A percentile compares a stretch with the other conserved stretches of the same genome.
Evolutionary conservation across 257 asterid species (phyloP).

Genomic region (Cruciata laevipes): DNA sequence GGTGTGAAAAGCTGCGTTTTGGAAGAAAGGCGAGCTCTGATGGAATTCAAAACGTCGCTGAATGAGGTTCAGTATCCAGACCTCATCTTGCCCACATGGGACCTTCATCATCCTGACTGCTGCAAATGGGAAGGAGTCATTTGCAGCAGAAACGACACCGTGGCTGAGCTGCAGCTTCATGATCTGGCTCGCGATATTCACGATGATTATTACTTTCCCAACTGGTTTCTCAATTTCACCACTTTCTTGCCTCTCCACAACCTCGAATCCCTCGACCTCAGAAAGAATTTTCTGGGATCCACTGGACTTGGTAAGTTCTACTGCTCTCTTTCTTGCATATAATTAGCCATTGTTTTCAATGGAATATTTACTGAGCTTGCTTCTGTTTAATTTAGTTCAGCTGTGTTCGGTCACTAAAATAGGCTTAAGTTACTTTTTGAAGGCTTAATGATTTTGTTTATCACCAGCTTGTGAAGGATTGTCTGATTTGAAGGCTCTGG

Average conservation of each 20-base stretch:
- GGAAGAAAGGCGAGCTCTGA: neutral
- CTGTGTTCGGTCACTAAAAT: too few species aligned
- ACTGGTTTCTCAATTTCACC: neutral
- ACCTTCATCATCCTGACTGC: neutral
- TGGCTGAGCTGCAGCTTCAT: neutral
- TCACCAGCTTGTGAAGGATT: neutral
- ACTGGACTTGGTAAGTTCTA: neutral
- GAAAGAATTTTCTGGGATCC: neutral
- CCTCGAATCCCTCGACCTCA: slow-evolving; percentile 1
- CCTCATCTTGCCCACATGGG: neutral
- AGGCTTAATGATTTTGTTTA: neutral
- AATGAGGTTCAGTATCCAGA: neutral
- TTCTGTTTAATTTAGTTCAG: neutral
- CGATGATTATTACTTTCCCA: neutral
- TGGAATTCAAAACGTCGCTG: neutral
- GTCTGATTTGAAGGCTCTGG: neutral
- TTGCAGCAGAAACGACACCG: neutral
- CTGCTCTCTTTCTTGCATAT: neutral
- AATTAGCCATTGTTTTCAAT: too few species aligned
- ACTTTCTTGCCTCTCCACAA: neutral
- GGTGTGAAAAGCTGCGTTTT: neutral
- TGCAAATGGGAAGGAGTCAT: slow-evolving; percentile 6
- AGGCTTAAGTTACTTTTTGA: neutral
- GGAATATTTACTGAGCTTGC: neutral
- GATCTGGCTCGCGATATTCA: neutral